Conservation (phyloP, 176 grass and related monocot species). For the Musa acuminata region DNA sequence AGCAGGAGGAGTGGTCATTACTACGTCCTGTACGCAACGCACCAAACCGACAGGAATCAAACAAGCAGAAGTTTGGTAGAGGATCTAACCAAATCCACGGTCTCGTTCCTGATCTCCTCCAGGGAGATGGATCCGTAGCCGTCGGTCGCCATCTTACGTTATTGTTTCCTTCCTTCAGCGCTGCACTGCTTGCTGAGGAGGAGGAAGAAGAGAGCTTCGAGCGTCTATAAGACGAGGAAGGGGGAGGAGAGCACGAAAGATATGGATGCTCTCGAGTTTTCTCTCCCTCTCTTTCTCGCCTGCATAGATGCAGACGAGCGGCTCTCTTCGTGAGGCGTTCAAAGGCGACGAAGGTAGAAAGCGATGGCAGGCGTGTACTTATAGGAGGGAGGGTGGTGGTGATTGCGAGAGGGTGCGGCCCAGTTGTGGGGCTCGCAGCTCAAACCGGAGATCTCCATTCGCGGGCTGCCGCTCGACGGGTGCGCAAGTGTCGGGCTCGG, state of each 20-base stretch:
- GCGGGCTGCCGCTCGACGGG: too few species aligned
- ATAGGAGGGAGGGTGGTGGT: neutral
- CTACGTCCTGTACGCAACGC: neutral
- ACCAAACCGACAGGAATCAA: neutral
- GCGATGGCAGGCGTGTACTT: neutral
- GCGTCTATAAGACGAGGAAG: neutral
- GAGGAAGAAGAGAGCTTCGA: neutral
- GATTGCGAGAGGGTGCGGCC: neutral
- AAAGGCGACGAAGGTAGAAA: neutral
- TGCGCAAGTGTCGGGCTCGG: too few species aligned
- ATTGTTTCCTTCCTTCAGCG: neutral
- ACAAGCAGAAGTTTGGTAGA: too few species aligned
- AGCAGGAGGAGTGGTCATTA: neutral
- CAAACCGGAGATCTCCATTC: too few species aligned
- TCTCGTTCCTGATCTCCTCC: slow-evolving; percentile 13
- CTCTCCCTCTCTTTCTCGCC: too few species aligned
- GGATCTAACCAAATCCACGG: slow-evolving; percentile 5
- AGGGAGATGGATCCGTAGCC: neutral
- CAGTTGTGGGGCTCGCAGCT: too few species aligned
- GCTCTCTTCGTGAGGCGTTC: neutral
- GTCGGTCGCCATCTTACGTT: neutral
- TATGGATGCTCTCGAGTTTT: too few species aligned
- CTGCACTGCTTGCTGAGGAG: neutral
- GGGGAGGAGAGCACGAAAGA: too few species aligned
- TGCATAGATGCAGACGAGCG: too few species aligned